phyloP scores from a whole-genome alignment of 352 stramenopile genomes.

The Ophiocytium majus region DNA sequence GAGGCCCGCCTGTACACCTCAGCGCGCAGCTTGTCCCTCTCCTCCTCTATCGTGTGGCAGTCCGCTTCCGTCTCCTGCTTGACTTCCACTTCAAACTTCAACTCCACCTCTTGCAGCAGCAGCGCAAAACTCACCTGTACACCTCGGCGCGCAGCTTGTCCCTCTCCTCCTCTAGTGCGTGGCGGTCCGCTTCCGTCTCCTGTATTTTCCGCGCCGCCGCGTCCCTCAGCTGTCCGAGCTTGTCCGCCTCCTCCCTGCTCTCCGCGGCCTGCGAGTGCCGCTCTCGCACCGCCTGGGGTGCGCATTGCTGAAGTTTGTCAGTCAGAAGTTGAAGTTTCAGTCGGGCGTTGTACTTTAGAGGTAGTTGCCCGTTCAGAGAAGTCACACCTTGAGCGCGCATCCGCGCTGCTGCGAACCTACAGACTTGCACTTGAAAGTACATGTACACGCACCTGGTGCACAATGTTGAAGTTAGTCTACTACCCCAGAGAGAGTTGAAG shows the following conservation, averaged over 20 bases:
- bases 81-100: conserved; percentile 27
- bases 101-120: background rate
- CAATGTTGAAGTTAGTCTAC: too few species aligned
- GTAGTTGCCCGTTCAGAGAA: too few species aligned
- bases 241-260: conserved; percentile 27
- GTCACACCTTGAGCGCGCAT: too few species aligned
- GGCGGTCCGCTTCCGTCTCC: conserved; percentile 40
- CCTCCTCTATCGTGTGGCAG: conserved; percentile 34
- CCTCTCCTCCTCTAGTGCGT: conserved; percentile 27
- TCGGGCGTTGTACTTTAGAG: too few species aligned
- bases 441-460: too few species aligned
- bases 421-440: too few species aligned
- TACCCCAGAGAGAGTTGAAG: too few species aligned
- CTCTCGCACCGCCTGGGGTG: background rate
- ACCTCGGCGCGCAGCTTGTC: conserved; percentile 41
- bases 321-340: too few species aligned
- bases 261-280: background rate
- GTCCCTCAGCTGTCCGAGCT: background rate
- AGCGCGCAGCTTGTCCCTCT: conserved; percentile 35
- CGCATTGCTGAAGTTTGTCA: too few species aligned
- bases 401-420: too few species aligned
- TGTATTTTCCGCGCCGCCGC: conserved; percentile 31
- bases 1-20: conserved; percentile 36
- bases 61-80: conserved; percentile 29
- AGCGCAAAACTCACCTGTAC: conserved; percentile 23